Evolutionary conservation across 257 asterid genomes (phyloP), one percentile per base, ranked within the genome.

Genomic region (Datura wrightii): DNA sequence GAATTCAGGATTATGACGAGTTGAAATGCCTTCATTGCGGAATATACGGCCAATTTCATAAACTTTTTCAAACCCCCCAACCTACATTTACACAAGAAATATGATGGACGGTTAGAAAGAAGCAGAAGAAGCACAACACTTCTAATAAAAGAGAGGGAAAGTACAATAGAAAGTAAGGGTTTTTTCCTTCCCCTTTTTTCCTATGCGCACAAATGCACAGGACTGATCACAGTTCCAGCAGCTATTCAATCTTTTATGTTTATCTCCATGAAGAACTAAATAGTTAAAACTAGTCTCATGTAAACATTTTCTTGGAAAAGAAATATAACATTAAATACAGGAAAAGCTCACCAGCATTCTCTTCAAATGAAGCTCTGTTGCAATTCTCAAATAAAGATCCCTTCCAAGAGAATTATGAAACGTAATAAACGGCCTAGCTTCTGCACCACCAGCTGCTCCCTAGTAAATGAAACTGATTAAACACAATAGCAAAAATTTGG

Each of bases 381-480:
- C 99, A 85, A 97, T 97, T 84, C 99, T 92, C 72, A 97, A 89
- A 92, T 93, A 97, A 84, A 97, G 97, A 92, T 94, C 99, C 84
- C 97, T 97, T 59, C 98, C 99, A 86, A 96, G 99, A 88, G 98
- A 94, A 91, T 97, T 97, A 85, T 96, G 98, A 86, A 92, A 92
- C 53, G 99, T 94, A 86, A 97, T 91, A 86, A 97, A 97, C 63
- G 99, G 99, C 91, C 99, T 97, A 87, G 99, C 99, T 87, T 97
- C 98, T 88, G 98, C 99, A 74, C 99, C 99, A 81, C 99, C 99
- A 79, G 97, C 99, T 83, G 98, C 97, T 87, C 98, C 98, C 99
- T 96, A 87, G 84, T 85, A 81, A 34, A 88, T 55, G 65, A 90
- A 91, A 82, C 63, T 83, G 87, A 83, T 84, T 84, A 88, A 83